Evolutionary conservation across 805 yeast genomes (phyloP).

Genomic region (Myxozyma lipomycoides): DNA sequence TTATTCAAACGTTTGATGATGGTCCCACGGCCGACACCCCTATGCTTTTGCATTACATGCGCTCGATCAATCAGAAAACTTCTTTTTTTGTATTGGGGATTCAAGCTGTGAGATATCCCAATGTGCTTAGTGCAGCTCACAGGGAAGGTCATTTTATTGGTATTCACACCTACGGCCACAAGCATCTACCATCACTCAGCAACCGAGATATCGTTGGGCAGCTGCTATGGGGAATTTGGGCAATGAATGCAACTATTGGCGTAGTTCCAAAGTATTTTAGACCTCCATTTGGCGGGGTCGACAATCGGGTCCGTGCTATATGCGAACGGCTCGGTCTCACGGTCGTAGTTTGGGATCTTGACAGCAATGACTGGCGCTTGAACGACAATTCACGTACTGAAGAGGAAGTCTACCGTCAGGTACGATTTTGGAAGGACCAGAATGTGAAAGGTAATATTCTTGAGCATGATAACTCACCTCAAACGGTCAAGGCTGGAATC

Average conservation of each 20-base stretch:
- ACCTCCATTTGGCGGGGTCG: constrained; percentile 96
- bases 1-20: constrained; percentile 91
- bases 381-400: constrained; percentile 51
- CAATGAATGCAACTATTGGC: constrained; percentile 89
- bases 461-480: constrained; percentile 74
- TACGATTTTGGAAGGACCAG: constrained; percentile 48
- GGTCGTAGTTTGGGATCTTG: constrained; percentile 86
- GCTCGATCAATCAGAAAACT: constrained; percentile 42
- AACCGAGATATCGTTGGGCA: constrained; percentile 86
- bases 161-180: constrained; percentile 91
- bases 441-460: constrained; percentile 58
- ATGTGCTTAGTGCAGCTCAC: constrained; percentile 56
- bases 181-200: constrained; percentile 68
- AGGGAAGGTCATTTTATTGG: constrained; percentile 73
- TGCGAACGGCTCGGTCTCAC: constrained; percentile 81
- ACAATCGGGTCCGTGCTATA: constrained; percentile 76
- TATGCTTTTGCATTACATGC: constrained; percentile 52
- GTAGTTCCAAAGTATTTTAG: constrained; percentile 90
- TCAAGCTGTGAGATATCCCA: constrained; percentile 73
- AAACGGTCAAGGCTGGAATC: constrained; percentile 67
- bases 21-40: constrained; percentile 81
- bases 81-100: constrained; percentile 86
- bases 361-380: constrained; percentile 87
- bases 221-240: constrained; percentile 94
- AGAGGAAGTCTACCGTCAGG: constrained; percentile 52